Evolutionary conservation across 495 filamentous ascomycete species (phyloP), one percentile per base, ranked within the genome.

Genomic region (Penicillium mononematosum): DNA sequence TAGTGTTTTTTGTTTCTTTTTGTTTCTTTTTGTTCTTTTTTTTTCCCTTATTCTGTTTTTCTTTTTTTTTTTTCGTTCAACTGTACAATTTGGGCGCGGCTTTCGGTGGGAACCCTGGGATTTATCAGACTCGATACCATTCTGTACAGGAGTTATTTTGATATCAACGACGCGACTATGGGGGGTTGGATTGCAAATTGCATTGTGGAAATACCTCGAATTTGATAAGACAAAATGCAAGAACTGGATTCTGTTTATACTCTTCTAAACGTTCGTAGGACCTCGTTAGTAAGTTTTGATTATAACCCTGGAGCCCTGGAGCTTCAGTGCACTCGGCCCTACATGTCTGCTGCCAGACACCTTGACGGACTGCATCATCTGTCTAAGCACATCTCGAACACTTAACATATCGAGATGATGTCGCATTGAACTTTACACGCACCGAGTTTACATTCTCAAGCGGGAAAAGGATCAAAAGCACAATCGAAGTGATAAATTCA

Each of bases 121-220:
- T 61, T 52, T 50, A 60, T 55, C 64, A 62, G 59, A 74, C 63
- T 75, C 68, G 73, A 76, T 76, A 76, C 73, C 73, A 76, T 71
- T 72, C 66, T 73, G 66, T 69, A 73, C 59, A 72, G 71, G 73
- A 65, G 71, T 71, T 63, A 11, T 60, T 45, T 50, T 43, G 31
- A 41, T 53, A 50, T 43, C 45, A 47, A 47, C 9, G 27, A 46
- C 39, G 57, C 41, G 48, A 17, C 49, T 44, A 46, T 50, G 46
- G 50, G 50, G 58, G 47, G 34, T 44, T 52, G 44, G 32, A 22
- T 17, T 54, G 46, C 38, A 14, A 39, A 49, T 51, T 45, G 45
- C 11, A 47, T 38, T 22, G 59, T 62, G 65, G 59, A 68, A 68
- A 68, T 68, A 61, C 44, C 55, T 55, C 14, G 32, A 48, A 46